Evolutionary conservation across 2,329 filamentous ascomycete species (phyloP), one percentile per base, ranked within the genome.

Genomic region (Microdochium bolleyi): DNA sequence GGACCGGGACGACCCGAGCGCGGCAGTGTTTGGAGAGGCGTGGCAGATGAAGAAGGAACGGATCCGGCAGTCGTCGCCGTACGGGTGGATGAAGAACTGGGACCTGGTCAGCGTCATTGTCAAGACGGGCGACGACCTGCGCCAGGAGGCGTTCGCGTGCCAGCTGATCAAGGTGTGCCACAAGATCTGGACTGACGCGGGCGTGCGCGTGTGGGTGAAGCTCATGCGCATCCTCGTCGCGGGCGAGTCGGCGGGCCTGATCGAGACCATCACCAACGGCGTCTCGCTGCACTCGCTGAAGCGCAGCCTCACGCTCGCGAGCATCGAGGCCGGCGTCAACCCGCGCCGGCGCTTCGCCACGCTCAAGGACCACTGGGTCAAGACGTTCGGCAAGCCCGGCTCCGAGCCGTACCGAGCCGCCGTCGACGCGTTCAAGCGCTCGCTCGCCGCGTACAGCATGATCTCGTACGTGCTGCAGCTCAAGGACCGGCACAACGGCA

Each of bases 31-130:
- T 68, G 89, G 89, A 54, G 89, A 94, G 69, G 89, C 89, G 21
- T 94, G 89, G 89, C 83, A 87, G 60, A 79, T 84, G 52, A 94
- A 94, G 69, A 89, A 87, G 62, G 89, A 92, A 68, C 86, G 89
- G 21, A 90, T 94, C 64, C 80, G 89, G 56, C 87, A 88, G 61
- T 88, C 88, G 1, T 92, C 88, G 1, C 89, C 89, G 0, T 94
- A 92, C 64, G 89, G 89, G 10, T 90, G 87, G 83, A 89, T 91
- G 84, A 89, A 89, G 71, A 92, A 91, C 64, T 94, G 89, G 89
- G 89, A 94, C 62, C 77, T 94, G 24, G 77, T 94, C 56, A 92
- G 87, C 64, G 88, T 94, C 55, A 94, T 94, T 63, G 86, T 94
- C 61, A 94, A 94, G 73, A 94, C 89, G 11, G 88, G 89, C 2